phyloP scores from a whole-genome alignment of 805 yeast species.

The Saccharomycopsis vini region DNA sequence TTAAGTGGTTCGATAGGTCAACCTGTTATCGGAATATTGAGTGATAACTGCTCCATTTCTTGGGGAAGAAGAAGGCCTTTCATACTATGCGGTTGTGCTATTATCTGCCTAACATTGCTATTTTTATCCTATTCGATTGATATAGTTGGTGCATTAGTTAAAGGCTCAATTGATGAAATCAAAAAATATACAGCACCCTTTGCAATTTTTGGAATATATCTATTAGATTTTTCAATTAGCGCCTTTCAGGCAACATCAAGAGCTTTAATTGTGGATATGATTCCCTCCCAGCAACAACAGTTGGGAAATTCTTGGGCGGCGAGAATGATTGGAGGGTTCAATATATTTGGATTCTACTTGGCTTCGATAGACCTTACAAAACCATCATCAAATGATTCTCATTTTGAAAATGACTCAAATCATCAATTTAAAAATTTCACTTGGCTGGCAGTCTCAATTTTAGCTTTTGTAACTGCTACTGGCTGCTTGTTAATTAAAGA shows the following conservation, averaged over 20 bases:
- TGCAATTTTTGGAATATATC: constrained; percentile 45
- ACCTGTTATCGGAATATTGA: constrained; percentile 51
- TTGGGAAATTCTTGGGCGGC: constrained; percentile 62
- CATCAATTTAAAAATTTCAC: constrained; percentile 46
- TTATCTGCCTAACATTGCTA: constrained; percentile 37
- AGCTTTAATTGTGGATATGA: constrained; percentile 54
- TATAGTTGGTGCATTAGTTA: constrained; percentile 27
- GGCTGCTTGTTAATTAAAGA: constrained; percentile 39
- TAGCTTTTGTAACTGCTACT: constrained; percentile 32
- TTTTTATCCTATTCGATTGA: constrained; percentile 38
- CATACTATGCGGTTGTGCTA: constrained; percentile 44
- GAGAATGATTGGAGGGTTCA: constrained; percentile 50
- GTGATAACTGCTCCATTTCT: constrained; percentile 39
- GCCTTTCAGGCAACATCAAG: constrained; percentile 53
- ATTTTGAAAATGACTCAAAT: constrained; percentile 17
- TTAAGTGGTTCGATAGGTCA: constrained; percentile 55
- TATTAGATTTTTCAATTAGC: constrained; percentile 48
- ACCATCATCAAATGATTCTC: constrained; percentile 21
- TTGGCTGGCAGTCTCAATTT: constrained; percentile 32
- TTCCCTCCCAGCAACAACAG: constrained; percentile 48
- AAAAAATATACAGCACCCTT: constrained; percentile 34
- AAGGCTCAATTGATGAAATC: constrained; percentile 19
- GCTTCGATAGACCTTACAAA: constrained; percentile 39
- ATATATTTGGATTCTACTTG: constrained; percentile 46
- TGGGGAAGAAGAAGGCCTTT: constrained; percentile 51